Base-by-base conservation (phyloP, 257 asterid species). In the Solanum gracilifrons region DNA sequence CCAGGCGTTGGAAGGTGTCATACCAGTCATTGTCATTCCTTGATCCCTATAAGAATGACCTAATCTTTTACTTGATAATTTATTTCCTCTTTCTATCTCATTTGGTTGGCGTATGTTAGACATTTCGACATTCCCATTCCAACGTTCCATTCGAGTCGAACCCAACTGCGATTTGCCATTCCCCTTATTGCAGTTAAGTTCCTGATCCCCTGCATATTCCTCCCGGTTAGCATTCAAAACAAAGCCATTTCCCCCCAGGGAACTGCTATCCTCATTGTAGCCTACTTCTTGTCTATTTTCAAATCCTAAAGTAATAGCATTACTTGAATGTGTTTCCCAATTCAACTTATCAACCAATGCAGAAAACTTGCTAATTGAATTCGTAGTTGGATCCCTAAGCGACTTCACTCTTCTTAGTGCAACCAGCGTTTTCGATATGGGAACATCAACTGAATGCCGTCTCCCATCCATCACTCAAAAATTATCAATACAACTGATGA, bases 331-430 rank as follows among this genome's bases (percentile, higher is more conserved):
- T 15, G 94, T 90, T 85, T 96, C 99, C 98, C 98, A 95, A 46
- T 94, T 92, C 86, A 90, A 83, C 89, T 89, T 91, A 84, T 94
- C 98, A n/a, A 92, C 90, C 29, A 91, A 88, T 58, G 94, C 75
- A 25, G 94, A 90, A 27, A 94, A 90, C 90, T 92, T 95, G 91
- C 95, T 94, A 88, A 90, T 88, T 7, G 98, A 93, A 88, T 93
- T 94, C 12, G 99, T 96, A 4, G 97, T 91, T 76, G 98, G 99
- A 85, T 96, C 99, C 23, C 99, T 92, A 74, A 96, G 98, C 33
- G 99, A 96, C 92, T 95, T 95, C 88, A 95, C 99, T 92, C 98
- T 90, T 88, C 97, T 89, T 16, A 96, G 95, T 37, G 97, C 99
- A 33, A 95, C 90, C 87, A 96, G 88, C 6, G 98, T 80, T 91